Conservation (phyloP, 2,329 filamentous ascomycete species). For the Trichoderma sp. region DNA sequence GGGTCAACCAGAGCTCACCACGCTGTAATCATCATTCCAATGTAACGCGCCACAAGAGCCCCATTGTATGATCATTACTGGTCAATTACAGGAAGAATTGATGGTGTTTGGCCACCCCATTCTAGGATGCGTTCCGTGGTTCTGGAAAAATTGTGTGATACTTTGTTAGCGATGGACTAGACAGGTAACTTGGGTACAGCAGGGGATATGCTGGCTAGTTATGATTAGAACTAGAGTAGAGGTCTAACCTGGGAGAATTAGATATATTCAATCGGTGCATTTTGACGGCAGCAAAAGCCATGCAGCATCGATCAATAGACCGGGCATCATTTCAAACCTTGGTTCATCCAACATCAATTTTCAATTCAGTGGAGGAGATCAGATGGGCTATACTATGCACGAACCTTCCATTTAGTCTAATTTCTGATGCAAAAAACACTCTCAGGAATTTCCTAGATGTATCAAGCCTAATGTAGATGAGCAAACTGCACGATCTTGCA, state of each 20-base stretch:
- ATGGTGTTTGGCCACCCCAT: too few species aligned
- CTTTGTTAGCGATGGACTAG: not conserved
- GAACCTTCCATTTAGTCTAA: not conserved
- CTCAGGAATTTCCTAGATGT: not conserved
- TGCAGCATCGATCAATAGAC: not conserved
- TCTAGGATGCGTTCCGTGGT: not conserved
- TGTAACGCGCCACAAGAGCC: not conserved
- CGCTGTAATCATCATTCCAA: not conserved
- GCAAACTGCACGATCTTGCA: not conserved
- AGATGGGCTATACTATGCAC: not conserved
- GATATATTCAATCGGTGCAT: not conserved
- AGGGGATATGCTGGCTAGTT: not conserved
- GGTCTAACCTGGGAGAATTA: not conserved
- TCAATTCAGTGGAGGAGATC: too few species aligned
- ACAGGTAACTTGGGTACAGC: not conserved
- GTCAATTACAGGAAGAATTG: not conserved
- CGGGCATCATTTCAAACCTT: not conserved
- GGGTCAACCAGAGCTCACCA: not conserved
- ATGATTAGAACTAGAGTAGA: not conserved
- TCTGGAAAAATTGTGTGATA: not conserved
- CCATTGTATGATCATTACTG: not conserved
- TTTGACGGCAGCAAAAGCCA: not conserved
- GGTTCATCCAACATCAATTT: not conserved
- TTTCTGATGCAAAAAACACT: not conserved
- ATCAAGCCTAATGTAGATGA: not conserved